phyloP scores from a whole-genome alignment of 139 green algal genomes.

The Chlamydomonas schloesseri region DNA sequence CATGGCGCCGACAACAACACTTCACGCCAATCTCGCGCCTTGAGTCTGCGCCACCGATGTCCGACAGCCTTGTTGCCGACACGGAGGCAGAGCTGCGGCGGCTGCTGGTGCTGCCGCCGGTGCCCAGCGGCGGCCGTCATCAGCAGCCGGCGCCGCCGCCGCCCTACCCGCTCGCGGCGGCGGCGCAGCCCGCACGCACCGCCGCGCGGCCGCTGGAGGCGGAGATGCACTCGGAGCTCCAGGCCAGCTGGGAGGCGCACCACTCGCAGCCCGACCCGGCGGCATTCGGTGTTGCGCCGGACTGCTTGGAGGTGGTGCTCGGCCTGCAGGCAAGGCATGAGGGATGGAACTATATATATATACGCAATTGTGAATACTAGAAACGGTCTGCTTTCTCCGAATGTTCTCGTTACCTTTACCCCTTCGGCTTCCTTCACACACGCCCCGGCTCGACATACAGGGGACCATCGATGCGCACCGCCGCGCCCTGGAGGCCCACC shows the following conservation, averaged over 20 bases:
- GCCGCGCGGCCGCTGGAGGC: slow-evolving; percentile 29
- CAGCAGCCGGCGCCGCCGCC: too few species aligned
- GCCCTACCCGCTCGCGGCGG: background rate
- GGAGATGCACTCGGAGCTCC: slow-evolving; percentile 53
- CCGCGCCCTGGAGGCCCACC: slow-evolving; percentile 9
- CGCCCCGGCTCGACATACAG: too few species aligned
- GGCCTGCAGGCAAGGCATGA: background rate
- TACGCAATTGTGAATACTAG: too few species aligned
- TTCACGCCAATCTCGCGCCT: background rate
- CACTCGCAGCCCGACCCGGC: background rate
- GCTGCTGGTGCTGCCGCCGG: background rate
- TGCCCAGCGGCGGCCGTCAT: too few species aligned
- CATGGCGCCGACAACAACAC: background rate
- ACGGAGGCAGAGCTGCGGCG: slow-evolving; percentile 26
- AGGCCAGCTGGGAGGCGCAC: slow-evolving; percentile 49
- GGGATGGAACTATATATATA: too few species aligned
- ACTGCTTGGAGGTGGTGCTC: background rate
- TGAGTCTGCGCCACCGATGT: background rate
- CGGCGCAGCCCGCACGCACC: too few species aligned
- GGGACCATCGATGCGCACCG: background rate
- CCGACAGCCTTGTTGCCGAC: background rate
- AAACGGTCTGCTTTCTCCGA: too few species aligned
- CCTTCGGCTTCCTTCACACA: too few species aligned
- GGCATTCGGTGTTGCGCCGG: background rate
- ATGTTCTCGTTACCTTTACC: too few species aligned